phyloP scores from a whole-genome alignment of 2,329 filamentous ascomycete genomes.

The Claviceps purpurea region DNA sequence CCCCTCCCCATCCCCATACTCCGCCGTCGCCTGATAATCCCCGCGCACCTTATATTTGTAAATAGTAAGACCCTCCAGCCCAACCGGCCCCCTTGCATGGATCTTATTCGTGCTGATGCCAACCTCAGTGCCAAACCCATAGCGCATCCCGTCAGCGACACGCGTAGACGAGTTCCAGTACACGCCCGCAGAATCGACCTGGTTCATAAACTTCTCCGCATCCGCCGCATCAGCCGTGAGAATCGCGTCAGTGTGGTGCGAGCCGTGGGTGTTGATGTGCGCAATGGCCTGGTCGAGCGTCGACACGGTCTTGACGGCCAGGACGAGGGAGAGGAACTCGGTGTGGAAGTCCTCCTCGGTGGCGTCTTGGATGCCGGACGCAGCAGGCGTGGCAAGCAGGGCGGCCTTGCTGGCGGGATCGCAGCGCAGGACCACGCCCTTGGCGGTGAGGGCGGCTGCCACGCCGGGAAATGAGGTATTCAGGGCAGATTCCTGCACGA shows the following conservation, averaged over 20 bases:
- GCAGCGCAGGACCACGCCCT: conserved; percentile 73
- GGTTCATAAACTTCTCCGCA: conserved; percentile 72
- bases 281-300: conserved; percentile 57
- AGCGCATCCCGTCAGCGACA: conserved; percentile 92
- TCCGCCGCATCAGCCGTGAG: conserved; percentile 54
- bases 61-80: conserved; percentile 86
- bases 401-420: conserved; percentile 51
- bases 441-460: conserved; percentile 58
- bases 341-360: conserved; percentile 65
- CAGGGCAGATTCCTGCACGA: conserved; percentile 65
- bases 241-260: conserved; percentile 88
- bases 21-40: conserved; percentile 64
- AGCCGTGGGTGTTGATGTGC: conserved; percentile 88
- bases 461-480: conserved; percentile 54
- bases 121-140: conserved; percentile 95
- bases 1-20: conserved; percentile 55
- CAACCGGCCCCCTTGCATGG: conserved; percentile 83
- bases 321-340: conserved; percentile 73
- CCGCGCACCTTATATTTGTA: conserved; percentile 93
- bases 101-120: conserved; percentile 99
- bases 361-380: conserved; percentile 47
- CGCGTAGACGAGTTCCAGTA: conserved; percentile 96
- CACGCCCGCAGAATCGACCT: conserved; percentile 78
- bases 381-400: conserved; percentile 34
- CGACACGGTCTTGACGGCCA: conserved; percentile 71